phyloP scores from a whole-genome alignment of 768 basidiomycete species.

The Kwoniella newhampshirensis region DNA sequence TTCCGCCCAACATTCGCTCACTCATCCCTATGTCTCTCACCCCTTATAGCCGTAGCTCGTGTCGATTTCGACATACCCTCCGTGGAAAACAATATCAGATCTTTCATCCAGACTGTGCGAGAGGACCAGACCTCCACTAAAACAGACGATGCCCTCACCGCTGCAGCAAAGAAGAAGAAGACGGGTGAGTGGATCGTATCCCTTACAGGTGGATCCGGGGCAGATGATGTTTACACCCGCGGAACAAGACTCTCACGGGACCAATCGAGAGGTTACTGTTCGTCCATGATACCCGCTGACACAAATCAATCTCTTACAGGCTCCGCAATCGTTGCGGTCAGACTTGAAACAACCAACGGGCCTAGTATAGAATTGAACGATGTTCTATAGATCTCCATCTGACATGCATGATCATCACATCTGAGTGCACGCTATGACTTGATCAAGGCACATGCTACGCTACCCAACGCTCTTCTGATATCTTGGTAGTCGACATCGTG shows the following conservation, averaged over 20 bases:
- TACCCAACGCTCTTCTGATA: constrained; percentile 78
- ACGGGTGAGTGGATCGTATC: constrained; percentile 51
- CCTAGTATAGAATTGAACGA: constrained; percentile 88
- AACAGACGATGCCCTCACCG: constrained; percentile 53
- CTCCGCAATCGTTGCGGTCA: constrained; percentile 73
- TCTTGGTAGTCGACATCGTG: constrained; percentile 98
- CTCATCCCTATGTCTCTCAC: neutral
- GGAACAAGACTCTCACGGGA: too few relatives aligned
- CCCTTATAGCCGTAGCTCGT: constrained; percentile 29
- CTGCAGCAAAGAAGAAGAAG: constrained; percentile 63
- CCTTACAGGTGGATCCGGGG: neutral
- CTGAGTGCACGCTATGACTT: constrained; percentile 18
- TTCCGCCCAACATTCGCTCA: neutral
- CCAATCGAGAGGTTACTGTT: too few relatives aligned
- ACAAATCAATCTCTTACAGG: constrained; percentile 29
- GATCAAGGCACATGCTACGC: constrained; percentile 65
- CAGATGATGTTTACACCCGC: too few relatives aligned
- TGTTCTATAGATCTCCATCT: constrained; percentile 32
- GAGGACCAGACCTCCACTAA: constrained; percentile 24
- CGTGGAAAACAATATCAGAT: constrained; percentile 72
- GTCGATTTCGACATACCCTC: constrained; percentile 69
- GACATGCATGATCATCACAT: neutral
- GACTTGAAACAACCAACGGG: constrained; percentile 80
- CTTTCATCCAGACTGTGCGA: constrained; percentile 61
- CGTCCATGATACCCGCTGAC: too few relatives aligned